A percentile compares a stretch with the other conserved stretches of the same genome.
Conservation (phyloP, 371 early-diverging fungal genomes). For the Syncephalastrum racemosum region DNA sequence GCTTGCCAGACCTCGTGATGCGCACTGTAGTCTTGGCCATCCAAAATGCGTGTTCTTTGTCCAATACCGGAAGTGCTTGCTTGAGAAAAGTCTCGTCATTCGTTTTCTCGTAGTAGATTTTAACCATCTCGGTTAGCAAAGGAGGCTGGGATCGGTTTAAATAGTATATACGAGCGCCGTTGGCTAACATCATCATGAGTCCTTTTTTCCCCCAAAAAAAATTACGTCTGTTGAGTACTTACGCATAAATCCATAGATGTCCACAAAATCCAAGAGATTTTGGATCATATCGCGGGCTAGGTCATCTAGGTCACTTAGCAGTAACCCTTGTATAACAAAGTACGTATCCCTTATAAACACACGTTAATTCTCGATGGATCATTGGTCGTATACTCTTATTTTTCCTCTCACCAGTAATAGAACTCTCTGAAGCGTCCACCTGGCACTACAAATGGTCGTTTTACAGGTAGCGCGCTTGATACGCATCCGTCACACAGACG, state of each 20-base stretch:
- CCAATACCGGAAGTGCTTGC: slow-evolving; percentile 52
- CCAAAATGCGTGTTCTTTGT: slow-evolving; percentile 76
- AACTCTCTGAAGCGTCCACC: slow-evolving; percentile 89
- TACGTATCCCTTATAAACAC: slow-evolving; percentile 65
- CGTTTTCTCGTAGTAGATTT: slow-evolving; percentile 56
- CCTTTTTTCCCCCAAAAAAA: background rate
- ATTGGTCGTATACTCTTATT: too few relatives aligned
- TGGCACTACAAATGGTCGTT: slow-evolving; percentile 78
- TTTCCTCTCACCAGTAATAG: slow-evolving; percentile 75
- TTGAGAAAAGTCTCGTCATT: slow-evolving; percentile 49
- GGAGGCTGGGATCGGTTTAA: slow-evolving; percentile 90
- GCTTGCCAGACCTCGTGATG: slow-evolving; percentile 14
- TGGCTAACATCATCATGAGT: slow-evolving; percentile 42
- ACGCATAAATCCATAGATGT: slow-evolving; percentile 79
- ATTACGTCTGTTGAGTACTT: slow-evolving; percentile 19
- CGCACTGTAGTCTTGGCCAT: slow-evolving; percentile 49
- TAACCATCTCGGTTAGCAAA: slow-evolving; percentile 73
- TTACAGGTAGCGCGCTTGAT: slow-evolving; percentile 51
- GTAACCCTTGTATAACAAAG: slow-evolving; percentile 81
- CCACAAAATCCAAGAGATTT: slow-evolving; percentile 71
- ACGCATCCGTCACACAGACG: slow-evolving; percentile 53
- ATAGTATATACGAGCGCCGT: slow-evolving; percentile 87
- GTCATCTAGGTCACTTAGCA: slow-evolving; percentile 61
- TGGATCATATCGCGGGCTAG: slow-evolving; percentile 62
- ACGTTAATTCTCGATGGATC: too few relatives aligned